Evolutionary conservation across 768 basidiomycete genomes (phyloP).

Genomic region (Trametes cubensis): DNA sequence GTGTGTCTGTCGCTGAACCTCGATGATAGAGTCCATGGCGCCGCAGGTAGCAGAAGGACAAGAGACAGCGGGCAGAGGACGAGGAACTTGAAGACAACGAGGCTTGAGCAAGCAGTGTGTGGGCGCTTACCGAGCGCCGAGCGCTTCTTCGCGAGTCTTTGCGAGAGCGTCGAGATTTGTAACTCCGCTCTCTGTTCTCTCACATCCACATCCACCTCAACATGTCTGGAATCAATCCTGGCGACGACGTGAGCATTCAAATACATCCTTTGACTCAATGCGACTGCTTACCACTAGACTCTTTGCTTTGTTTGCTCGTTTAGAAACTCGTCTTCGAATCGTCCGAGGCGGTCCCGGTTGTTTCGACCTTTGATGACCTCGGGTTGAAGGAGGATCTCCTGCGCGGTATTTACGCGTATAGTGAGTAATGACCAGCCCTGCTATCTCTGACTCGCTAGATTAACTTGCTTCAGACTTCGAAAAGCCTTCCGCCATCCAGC

Average conservation of each 20-base stretch:
- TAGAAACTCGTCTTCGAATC: conserved; percentile 96
- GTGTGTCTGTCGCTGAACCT: conserved; percentile 91
- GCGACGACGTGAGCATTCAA: conserved; percentile 70
- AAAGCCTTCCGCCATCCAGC: conserved; percentile 98
- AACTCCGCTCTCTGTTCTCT: conserved; percentile 54
- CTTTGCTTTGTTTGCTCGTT: not conserved
- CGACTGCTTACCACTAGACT: no score
- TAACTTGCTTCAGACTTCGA: conserved; percentile 69
- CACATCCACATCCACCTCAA: conserved; percentile 44
- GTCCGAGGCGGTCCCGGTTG: conserved; percentile 86
- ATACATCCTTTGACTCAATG: no score
- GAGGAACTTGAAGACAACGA: conserved; percentile 12
- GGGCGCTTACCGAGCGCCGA: no score
- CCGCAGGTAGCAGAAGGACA: conserved; percentile 1
- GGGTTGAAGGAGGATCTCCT: conserved; percentile 93
- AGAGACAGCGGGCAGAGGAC: not conserved
- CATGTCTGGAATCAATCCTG: conserved; percentile 83
- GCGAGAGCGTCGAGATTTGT: conserved; percentile 40
- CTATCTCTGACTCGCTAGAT: not conserved
- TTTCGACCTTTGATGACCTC: conserved; percentile 89
- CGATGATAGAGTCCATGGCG: conserved; percentile 89
- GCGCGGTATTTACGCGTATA: conserved; percentile 98
- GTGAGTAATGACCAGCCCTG: conserved; percentile 40
- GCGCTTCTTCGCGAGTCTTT: not conserved
- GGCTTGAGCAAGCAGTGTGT: no score